Evolutionary conservation across 2,329 filamentous ascomycete genomes (phyloP).

Genomic region (Botrytis cinerea): DNA sequence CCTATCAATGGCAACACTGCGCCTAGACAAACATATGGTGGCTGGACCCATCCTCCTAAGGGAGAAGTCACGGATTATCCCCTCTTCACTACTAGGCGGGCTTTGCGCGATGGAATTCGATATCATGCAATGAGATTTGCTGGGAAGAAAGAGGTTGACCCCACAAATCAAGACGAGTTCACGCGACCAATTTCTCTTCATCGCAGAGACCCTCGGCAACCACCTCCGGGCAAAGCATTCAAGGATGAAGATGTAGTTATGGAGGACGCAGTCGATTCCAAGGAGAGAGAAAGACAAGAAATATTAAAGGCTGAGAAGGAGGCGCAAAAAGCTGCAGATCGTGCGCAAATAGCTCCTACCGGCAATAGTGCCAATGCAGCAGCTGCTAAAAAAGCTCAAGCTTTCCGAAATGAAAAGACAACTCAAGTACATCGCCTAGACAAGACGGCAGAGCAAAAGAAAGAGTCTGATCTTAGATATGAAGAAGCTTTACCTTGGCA

Average conservation of each 20-base stretch:
- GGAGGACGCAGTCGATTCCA: slow-evolving; percentile 51
- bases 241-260: slow-evolving; percentile 57
- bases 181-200: slow-evolving; percentile 86
- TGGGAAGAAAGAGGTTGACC: slow-evolving; percentile 65
- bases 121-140: slow-evolving; percentile 83
- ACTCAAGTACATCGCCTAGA: slow-evolving; percentile 85
- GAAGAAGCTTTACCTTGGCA: slow-evolving; percentile 97
- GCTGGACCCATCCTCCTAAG: slow-evolving; percentile 58
- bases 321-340: slow-evolving; percentile 80
- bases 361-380: slow-evolving; percentile 53
- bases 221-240: slow-evolving; percentile 61
- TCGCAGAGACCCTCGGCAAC: slow-evolving; percentile 78
- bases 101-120: slow-evolving; percentile 75
- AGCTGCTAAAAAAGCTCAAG: slow-evolving; percentile 48
- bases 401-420: slow-evolving; percentile 80
- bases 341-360: slow-evolving; percentile 90
- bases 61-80: slow-evolving; percentile 58
- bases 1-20: slow-evolving; percentile 17
- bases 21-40: slow-evolving; percentile 48
- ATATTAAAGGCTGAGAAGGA: slow-evolving; percentile 77
- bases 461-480: slow-evolving; percentile 72
- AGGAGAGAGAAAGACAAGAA: slow-evolving; percentile 64
- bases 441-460: slow-evolving; percentile 68
- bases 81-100: slow-evolving; percentile 80
- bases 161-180: slow-evolving; percentile 73